Conservation (phyloP, 2,329 filamentous ascomycete species). For the Stachybotrys elegans region DNA sequence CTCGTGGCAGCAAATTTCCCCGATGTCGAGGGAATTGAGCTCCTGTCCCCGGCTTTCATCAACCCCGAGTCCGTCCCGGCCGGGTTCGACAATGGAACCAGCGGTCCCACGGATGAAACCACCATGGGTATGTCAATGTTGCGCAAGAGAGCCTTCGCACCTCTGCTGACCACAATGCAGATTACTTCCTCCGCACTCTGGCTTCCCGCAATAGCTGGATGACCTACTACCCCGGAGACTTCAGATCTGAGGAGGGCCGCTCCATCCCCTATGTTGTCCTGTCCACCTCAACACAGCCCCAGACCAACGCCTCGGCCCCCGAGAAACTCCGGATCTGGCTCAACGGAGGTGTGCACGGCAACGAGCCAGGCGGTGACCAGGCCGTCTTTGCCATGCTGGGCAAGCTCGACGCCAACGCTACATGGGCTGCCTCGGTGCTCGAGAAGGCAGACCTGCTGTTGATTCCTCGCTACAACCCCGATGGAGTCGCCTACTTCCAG, state of each 20-base stretch:
- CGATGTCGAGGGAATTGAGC: conserved; percentile 4
- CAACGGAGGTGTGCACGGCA: conserved; percentile 26
- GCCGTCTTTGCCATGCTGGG: conserved; percentile 23
- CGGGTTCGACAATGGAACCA: conserved; percentile 3
- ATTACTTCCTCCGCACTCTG: conserved; percentile 16
- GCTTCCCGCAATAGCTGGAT: conserved; percentile 16
- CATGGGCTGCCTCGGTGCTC: conserved; percentile 22
- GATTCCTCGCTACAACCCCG: conserved; percentile 25
- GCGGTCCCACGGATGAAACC: background rate
- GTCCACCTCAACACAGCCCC: background rate
- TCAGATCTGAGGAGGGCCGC: conserved; percentile 17
- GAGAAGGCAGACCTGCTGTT: conserved; percentile 22
- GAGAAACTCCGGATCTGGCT: conserved; percentile 24
- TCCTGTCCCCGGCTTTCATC: conserved; percentile 3
- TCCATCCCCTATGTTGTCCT: conserved; percentile 15
- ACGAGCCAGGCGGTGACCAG: conserved; percentile 26
- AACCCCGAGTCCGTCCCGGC: conserved; percentile 1
- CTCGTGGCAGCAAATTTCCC: background rate
- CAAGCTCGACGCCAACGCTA: conserved; percentile 20
- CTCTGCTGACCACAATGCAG: background rate
- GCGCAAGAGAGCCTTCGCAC: background rate
- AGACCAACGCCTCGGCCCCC: conserved; percentile 8
- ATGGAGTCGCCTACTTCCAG: conserved; percentile 29
- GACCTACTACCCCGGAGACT: conserved; percentile 14
- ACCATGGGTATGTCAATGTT: background rate